phyloP scores from a whole-genome alignment of 768 basidiomycete genomes.

The Tubosaeta brunneosetosa region DNA sequence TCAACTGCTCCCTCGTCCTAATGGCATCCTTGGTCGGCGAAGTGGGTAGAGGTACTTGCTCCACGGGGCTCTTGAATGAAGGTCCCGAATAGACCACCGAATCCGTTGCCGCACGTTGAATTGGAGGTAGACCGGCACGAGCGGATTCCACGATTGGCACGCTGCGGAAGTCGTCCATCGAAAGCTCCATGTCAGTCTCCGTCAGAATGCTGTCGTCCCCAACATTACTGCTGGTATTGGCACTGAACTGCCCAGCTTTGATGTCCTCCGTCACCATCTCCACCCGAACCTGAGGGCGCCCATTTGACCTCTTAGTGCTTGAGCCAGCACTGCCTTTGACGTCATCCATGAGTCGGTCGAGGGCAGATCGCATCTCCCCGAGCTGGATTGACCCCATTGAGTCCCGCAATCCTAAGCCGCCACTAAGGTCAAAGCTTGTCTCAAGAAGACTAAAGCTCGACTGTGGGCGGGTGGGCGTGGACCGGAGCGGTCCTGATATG shows the following conservation, averaged over 20 bases:
- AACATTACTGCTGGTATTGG: conserved; percentile 31
- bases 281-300: conserved; percentile 13
- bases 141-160: conserved; percentile 8
- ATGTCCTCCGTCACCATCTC: conserved; percentile 33
- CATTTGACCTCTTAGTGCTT: conserved; percentile 20
- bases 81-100: conserved; percentile 32
- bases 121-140: conserved; percentile 21
- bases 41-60: conserved; percentile 33
- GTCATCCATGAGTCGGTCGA: conserved; percentile 70
- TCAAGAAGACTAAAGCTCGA: conserved; percentile 18
- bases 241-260: conserved; percentile 30
- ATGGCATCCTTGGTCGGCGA: conserved; percentile 66
- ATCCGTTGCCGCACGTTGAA: conserved; percentile 53
- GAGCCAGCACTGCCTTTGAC: conserved; percentile 35
- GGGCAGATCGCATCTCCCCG: conserved; percentile 67
- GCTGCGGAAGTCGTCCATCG: conserved; percentile 23
- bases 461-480: conserved; percentile 6
- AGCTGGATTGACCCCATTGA: conserved; percentile 52
- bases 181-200: conserved; percentile 31
- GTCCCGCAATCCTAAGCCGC: conserved; percentile 27
- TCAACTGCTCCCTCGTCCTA: conserved; percentile 58
- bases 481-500: conserved; percentile 3
- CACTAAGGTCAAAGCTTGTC: conserved; percentile 22
- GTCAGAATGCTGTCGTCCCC: conserved; percentile 29
- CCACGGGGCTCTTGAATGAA: conserved; percentile 31